Conservation (phyloP, 1,139 yeast species). For the Suhomyces atakaporum region DNA sequence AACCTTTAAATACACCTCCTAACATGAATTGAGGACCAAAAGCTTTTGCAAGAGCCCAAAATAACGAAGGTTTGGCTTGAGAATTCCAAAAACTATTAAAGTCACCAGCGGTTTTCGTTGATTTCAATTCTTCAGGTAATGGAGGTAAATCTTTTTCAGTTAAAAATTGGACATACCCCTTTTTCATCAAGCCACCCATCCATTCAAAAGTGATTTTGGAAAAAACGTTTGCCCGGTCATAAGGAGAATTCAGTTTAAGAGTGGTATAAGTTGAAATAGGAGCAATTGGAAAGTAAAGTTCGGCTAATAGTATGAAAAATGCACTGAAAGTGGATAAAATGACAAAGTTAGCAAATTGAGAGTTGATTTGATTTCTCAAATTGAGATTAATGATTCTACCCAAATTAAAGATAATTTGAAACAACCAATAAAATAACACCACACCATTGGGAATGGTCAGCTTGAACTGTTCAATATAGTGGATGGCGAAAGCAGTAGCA, state of each 20-base stretch:
- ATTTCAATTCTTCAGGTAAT: constrained; percentile 65
- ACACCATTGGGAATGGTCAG: constrained; percentile 66
- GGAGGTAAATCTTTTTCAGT: constrained; percentile 80
- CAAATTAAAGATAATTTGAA: constrained; percentile 45
- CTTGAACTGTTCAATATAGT: constrained; percentile 73
- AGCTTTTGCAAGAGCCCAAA: constrained; percentile 60
- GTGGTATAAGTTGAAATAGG: constrained; percentile 42
- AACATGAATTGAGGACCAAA: constrained; percentile 70
- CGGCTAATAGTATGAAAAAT: constrained; percentile 53
- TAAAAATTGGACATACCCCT: constrained; percentile 74
- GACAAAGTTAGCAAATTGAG: constrained; percentile 45
- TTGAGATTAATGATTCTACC: constrained; percentile 45
- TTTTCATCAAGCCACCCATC: constrained; percentile 90
- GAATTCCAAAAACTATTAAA: constrained; percentile 66
- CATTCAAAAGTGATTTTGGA: constrained; percentile 80
- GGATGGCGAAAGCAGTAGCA: constrained; percentile 55
- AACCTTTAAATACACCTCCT: constrained; percentile 76
- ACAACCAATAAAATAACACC: constrained; percentile 76
- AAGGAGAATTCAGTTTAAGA: constrained; percentile 53
- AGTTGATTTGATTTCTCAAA: constrained; percentile 46
- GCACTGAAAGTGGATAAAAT: constrained; percentile 53
- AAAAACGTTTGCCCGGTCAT: constrained; percentile 80
- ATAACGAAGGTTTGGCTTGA: constrained; percentile 58
- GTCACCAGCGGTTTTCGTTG: constrained; percentile 48
- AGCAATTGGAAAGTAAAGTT: constrained; percentile 50